A percentile compares a stretch with the other conserved stretches of the same genome.
phyloP scores from a whole-genome alignment of 108 stramenopile genomes.

The Nitzschia palea region DNA sequence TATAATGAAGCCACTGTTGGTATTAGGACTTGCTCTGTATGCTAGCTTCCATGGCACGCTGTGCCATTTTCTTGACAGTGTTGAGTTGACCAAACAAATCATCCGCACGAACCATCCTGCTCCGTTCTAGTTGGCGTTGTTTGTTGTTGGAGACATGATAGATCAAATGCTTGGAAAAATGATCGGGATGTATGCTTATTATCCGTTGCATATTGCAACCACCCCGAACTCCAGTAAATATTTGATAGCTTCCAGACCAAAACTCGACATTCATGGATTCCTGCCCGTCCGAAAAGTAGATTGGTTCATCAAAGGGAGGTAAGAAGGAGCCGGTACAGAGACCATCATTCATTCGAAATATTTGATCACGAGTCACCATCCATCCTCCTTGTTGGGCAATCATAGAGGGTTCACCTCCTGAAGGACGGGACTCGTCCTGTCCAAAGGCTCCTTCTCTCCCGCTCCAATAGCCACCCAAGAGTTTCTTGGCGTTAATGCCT shows the following conservation, averaged over 20 bases:
- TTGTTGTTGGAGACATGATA: slow-evolving; percentile 87
- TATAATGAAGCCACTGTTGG: too few species aligned
- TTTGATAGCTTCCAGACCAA: slow-evolving; percentile 72
- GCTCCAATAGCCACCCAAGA: slow-evolving; percentile 71
- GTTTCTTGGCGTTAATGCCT: slow-evolving; percentile 23
- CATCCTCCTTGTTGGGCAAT: slow-evolving; percentile 77
- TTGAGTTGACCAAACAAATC: slow-evolving; percentile 76
- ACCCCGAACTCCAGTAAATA: slow-evolving; percentile 55
- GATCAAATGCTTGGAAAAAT: slow-evolving; percentile 70
- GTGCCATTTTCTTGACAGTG: slow-evolving; percentile 54
- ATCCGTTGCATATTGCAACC: slow-evolving; percentile 80
- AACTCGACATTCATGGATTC: slow-evolving; percentile 73
- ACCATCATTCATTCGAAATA: slow-evolving; percentile 47
- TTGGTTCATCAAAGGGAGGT: slow-evolving; percentile 61
- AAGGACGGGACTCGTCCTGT: slow-evolving; percentile 19
- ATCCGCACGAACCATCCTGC: slow-evolving; percentile 53
- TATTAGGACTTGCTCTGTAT: too few species aligned
- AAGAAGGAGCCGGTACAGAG: slow-evolving; percentile 67
- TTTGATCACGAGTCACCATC: slow-evolving; percentile 74
- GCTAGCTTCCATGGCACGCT: too few species aligned
- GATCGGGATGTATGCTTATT: slow-evolving; percentile 66
- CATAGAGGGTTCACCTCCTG: slow-evolving; percentile 36
- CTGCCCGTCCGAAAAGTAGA: slow-evolving; percentile 61
- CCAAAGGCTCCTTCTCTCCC: slow-evolving; percentile 48
- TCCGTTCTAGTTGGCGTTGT: slow-evolving; percentile 47